These are phyloP conservation scores for Mortierella sp. DNA, from an alignment of 371 early-diverging fungal genomes.

Conservation along the genomic window DNA sequence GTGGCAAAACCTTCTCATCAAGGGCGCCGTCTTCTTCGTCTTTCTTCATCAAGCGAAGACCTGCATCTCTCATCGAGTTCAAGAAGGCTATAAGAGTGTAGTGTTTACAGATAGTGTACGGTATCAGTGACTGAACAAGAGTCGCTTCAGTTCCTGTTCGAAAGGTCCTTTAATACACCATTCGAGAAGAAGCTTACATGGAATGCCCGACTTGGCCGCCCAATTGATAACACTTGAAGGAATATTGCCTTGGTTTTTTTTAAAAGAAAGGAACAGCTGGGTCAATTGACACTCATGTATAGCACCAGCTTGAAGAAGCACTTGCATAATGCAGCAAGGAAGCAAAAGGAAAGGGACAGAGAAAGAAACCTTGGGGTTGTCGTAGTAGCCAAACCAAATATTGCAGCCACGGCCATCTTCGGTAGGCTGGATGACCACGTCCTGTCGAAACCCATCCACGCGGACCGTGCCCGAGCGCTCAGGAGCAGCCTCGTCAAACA, in stretches of 20 bases:
- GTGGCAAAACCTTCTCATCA: constrained; percentile 22
- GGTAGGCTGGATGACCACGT: constrained; percentile 55
- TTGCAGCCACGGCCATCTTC: constrained; percentile 55
- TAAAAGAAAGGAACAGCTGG: background rate
- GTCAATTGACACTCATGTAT: background rate
- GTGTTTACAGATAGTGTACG: too few relatives aligned
- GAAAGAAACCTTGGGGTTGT: constrained; percentile 57
- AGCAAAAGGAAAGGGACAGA: background rate
- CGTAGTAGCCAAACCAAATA: constrained; percentile 62
- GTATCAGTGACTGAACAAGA: background rate
- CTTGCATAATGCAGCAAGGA: too few relatives aligned
- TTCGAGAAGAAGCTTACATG: constrained; percentile 18
- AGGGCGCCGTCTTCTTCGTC: constrained; percentile 9
- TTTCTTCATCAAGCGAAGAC: constrained; percentile 32
- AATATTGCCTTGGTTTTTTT: constrained; percentile 53
- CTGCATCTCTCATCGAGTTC: constrained; percentile 35
- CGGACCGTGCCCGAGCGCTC: constrained; percentile 57
- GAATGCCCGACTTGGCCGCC: constrained; percentile 65
- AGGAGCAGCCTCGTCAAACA: constrained; percentile 31
- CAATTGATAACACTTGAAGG: constrained; percentile 66
- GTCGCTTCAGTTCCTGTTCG: background rate
- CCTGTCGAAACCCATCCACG: constrained; percentile 60
- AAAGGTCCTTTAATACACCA: background rate
- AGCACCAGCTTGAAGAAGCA: too few relatives aligned
- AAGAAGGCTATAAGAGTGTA: constrained; percentile 23